Percentiles rank a stretch among this genome's conserved stretches.
These are phyloP conservation scores for Cnidoscolus chayamansa DNA, from an alignment of 441 rosid species.

Conservation along the genomic window DNA sequence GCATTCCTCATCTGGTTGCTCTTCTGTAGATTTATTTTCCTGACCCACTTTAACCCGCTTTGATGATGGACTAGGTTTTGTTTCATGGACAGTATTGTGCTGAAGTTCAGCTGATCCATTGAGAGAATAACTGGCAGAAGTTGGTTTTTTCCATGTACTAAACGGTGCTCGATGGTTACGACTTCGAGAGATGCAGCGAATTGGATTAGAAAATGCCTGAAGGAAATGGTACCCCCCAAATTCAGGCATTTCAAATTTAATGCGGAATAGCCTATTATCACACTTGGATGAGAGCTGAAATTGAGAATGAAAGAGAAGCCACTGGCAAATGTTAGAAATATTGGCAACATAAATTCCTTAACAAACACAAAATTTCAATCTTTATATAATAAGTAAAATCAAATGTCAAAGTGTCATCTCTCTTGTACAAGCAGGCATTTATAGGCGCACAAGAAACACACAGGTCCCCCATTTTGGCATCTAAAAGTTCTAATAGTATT, in stretches of 20 bases:
- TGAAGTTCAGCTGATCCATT: conserved; percentile 40
- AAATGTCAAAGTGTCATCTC: neutral
- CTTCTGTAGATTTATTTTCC: conserved; percentile 33
- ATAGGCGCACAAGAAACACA: neutral
- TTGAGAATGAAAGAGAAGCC: conserved; percentile 12
- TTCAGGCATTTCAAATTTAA: conserved; percentile 49
- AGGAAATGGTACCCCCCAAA: conserved; percentile 54
- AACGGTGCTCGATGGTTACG: conserved; percentile 42
- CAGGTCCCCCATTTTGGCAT: neutral
- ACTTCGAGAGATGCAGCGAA: conserved; percentile 60
- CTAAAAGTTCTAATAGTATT: neutral
- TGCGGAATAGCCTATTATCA: conserved; percentile 59
- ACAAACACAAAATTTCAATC: conserved; percentile 6
- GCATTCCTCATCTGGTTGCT: conserved; percentile 47
- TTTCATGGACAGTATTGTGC: conserved; percentile 38
- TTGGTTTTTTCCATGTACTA: conserved; percentile 45
- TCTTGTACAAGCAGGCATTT: neutral
- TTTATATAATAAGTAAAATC: neutral
- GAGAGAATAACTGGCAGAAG: conserved; percentile 30
- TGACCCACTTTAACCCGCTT: conserved; percentile 57
- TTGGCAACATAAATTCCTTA: neutral
- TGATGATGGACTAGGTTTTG: conserved; percentile 46
- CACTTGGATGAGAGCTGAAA: conserved; percentile 73
- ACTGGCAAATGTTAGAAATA: conserved; percentile 13
- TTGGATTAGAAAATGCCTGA: conserved; percentile 50